Evolutionary conservation across 1,284 basidiomycete genomes (phyloP), one percentile per base, ranked within the genome.

Genomic region (Sparassis latifolia): DNA sequence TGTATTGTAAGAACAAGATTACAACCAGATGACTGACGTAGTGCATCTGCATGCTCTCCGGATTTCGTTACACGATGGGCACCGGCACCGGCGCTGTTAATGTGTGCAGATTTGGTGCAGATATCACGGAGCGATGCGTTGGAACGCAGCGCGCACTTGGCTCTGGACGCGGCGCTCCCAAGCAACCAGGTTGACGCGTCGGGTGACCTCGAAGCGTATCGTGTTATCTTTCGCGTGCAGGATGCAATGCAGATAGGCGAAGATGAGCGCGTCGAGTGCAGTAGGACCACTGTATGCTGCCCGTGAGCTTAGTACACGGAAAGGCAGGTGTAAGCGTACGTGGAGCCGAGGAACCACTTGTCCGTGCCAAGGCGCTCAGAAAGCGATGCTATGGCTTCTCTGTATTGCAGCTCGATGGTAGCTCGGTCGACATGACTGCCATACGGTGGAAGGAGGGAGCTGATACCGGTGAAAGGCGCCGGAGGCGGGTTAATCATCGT

Each of bases 321-420:
- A 58, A 49, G 45, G 57, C 51, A 1, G 45, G 32, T 50, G 32
- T 51, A 10, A 48, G 20, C 82, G 52, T 63, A 89, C 89, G 67
- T 68, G 20, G 87, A 90, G 37, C 76, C 82, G 3, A 91, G 74
- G 68, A 91, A 85, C 88, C 88, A 91, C 52, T 75, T 79, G 60
- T 89, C 84, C 2, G 77, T 78, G 29, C 80, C 83, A 2, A 91
- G 74, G 29, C 87, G 76, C 55, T 86, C 84, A 0, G 86, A 84
- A 10, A 91, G 74, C 1, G 87, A 77, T 6, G 75, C 62, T 20
- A 90, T 80, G 6, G 86, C 87, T 42, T 87, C 84, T n/a, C 72
- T 70, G 63, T 87, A 90, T 55, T 78, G 75, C 10, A 75, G 65
- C 46, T 79, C 69, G 20, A 88, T 64, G 3, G 72, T 66, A 9